Evolutionary conservation across 1,139 yeast species (phyloP), one percentile per base, ranked within the genome.

Genomic region (Chernovozyma sophiae-reginae): DNA sequence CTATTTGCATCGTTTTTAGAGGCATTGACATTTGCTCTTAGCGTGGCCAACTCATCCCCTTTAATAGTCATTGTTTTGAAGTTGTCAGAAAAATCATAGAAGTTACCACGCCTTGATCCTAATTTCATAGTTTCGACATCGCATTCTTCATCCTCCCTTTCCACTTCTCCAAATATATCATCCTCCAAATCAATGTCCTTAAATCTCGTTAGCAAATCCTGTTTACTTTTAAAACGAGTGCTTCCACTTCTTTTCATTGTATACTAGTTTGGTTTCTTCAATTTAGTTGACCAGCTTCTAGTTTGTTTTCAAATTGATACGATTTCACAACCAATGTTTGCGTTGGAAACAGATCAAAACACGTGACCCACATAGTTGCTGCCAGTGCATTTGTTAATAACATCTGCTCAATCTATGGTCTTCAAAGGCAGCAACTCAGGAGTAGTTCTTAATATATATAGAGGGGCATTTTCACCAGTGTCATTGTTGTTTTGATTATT

Each of bases 401-500:
- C n/a, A n/a, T n/a, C n/a, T n/a, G n/a, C n/a, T n/a, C n/a, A n/a
- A n/a, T n/a, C n/a, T n/a, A n/a, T n/a, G n/a, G n/a, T n/a, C 27
- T 20, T 20, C 45, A 45, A 35, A 5, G 43, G 27, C 12, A 31
- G 32, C 1, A 30, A 7, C 20, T 41, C 48, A 2, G 62, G 63
- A 22, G 41, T 43, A 1, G 35, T 49, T 35, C 55, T 32, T 10
- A 46, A 40, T n/a, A 59, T 42, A 20, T 32, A 29, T 2, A 32
- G 14, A 2, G 64, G 64, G 3, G 63, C 64, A 23, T 59, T 55
- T 0, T 60, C 59, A 0, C 85, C 86, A 0, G 86, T 80, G 48
- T 80, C 86, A 49, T 80, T 79, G 43, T 79, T 77, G 33, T 69
- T 62, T 49, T 79, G 85, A 26, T 56, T 48, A 24, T 59, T 66